Base-by-base conservation (phyloP, 495 filamentous ascomycete species). In the Lepidopterella palustris region DNA sequence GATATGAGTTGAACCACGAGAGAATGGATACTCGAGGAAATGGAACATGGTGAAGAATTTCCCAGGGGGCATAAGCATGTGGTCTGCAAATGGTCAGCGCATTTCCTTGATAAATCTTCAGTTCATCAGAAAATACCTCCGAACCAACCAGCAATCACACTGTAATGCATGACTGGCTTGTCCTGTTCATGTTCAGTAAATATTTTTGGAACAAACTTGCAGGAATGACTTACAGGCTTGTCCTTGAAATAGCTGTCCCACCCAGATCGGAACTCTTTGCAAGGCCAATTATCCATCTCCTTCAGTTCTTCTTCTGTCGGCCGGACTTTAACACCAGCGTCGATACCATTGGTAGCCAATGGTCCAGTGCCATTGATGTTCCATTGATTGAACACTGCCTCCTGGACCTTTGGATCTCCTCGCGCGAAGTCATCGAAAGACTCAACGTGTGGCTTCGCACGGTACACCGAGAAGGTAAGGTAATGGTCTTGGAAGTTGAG, bases 1-100 rank as follows among this genome's bases (percentile, higher is more conserved):
- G 71, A 92, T 88, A 68, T 90, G 84, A 6, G 80, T 88, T 45
- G 71, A 82, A 8, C 88, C 88, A 60, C 88, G 85, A 35, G 82
- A 87, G 79, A 90, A 91, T 11, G 88, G 87, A 63, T 91, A 91
- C 74, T 90, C 86, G 54, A 90, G 72, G 80, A 91, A 90, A 67
- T 90, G 86, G 78, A 91, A 91, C 87, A 91, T 91, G 59, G 82
- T 87, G 76, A 90, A 90, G 78, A 90, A 91, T 59, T 90, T 89
- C 45, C 87, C 87, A 3, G 84, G 80, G 0, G 86, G 87, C 71
- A 74, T 71, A 57, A 68, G 64, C 72, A 73, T 72, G 62, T 68
- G 64, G 25, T 31, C 31, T 55, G 35, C 8, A 29, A 27, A 23
- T 23, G 21, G 39, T 24, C 20, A 48, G 25, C 13, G 10, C 1